Evolutionary conservation across 1,139 yeast species (phyloP).

Genomic region (Magnusiomyces paraingens): DNA sequence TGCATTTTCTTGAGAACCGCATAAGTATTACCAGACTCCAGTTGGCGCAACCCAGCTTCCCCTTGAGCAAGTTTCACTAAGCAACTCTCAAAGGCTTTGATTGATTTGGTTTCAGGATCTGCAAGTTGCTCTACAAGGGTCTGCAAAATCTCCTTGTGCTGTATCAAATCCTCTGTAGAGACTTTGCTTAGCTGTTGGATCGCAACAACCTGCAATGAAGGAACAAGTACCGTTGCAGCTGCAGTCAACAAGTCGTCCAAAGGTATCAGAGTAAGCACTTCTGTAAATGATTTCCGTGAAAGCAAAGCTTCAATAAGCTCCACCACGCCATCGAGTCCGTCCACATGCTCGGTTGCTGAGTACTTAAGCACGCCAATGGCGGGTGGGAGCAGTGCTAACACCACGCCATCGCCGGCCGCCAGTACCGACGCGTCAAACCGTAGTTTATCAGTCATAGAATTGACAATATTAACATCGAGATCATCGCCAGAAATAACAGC

Average conservation of each 20-base stretch:
- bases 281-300: conserved; percentile 19
- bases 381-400: conserved; percentile 19
- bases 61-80: conserved; percentile 16
- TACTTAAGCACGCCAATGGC: conserved; percentile 18
- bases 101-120: conserved; percentile 7
- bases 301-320: conserved; percentile 21
- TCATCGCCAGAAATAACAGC: neutral
- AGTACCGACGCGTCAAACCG: conserved; percentile 18
- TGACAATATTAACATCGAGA: conserved; percentile 17
- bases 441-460: conserved; percentile 18
- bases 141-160: conserved; percentile 21
- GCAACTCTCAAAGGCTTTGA: conserved; percentile 15
- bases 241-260: conserved; percentile 21
- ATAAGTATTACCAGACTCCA: conserved; percentile 21
- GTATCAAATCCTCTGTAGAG: conserved; percentile 21
- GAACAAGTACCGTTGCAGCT: conserved; percentile 18
- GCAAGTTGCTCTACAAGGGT: conserved; percentile 19
- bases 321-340: conserved; percentile 18
- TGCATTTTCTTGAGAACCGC: conserved; percentile 14
- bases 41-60: conserved; percentile 19
- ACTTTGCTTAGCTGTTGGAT: conserved; percentile 21
- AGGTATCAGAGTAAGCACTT: conserved; percentile 20
- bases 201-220: conserved; percentile 21
- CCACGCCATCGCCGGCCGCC: conserved; percentile 10
- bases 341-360: conserved; percentile 13